Evolutionary conservation across 495 filamentous ascomycete genomes (phyloP).

Genomic region (Penicillium crystallinum): DNA sequence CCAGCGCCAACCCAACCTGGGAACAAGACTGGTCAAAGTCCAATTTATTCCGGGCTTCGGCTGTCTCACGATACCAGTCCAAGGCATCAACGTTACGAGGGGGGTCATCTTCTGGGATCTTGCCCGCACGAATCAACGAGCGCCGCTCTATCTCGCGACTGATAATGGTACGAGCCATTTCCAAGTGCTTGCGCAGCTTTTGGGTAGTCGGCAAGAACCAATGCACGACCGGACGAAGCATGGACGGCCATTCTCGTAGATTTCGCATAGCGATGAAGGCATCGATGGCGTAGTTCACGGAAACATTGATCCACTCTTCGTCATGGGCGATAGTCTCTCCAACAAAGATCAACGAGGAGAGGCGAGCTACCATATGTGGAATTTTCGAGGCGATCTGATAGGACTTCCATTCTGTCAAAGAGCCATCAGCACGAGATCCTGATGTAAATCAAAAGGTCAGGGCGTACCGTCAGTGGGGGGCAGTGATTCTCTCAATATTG

Average conservation of each 20-base stretch:
- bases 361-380: constrained; percentile 46
- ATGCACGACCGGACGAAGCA: constrained; percentile 34
- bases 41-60: constrained; percentile 9
- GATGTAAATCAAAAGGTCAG: neutral
- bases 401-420: constrained; percentile 25
- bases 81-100: constrained; percentile 26
- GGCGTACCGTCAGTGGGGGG: constrained; percentile 33
- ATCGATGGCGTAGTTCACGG: constrained; percentile 54
- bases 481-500: constrained; percentile 33
- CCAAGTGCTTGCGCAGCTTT: constrained; percentile 25
- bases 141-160: constrained; percentile 29
- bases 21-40: constrained; percentile 16
- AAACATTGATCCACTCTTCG: constrained; percentile 51
- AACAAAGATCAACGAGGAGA: constrained; percentile 56
- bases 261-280: constrained; percentile 33
- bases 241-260: constrained; percentile 31
- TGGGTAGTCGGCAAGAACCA: constrained; percentile 30
- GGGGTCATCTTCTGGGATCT: constrained; percentile 17
- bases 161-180: constrained; percentile 26
- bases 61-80: constrained; percentile 33
- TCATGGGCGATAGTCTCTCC: constrained; percentile 49
- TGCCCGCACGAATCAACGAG: constrained; percentile 17
- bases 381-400: constrained; percentile 26
- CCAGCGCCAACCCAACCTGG: constrained; percentile 36
- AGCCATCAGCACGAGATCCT: neutral